These are phyloP conservation scores for Cyclostephanos invisitatus DNA, from an alignment of 108 stramenopile genomes.

Conservation along the genomic window DNA sequence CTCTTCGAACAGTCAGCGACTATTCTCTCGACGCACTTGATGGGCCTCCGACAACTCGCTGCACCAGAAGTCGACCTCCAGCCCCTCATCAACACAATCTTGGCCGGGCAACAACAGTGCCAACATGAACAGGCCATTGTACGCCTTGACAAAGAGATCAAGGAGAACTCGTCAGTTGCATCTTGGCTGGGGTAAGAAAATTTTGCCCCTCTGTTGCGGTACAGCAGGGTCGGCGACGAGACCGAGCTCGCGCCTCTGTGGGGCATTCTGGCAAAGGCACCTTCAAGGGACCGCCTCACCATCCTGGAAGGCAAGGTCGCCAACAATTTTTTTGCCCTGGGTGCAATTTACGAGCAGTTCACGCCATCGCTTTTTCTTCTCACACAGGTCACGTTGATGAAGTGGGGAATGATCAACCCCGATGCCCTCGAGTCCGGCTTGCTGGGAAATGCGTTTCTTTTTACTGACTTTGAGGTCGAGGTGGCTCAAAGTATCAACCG, in stretches of 20 bases:
- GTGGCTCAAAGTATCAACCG: not conserved
- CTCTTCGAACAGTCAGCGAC: not conserved
- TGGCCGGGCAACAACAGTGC: slow-evolving; percentile 16
- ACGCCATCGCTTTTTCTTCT: not conserved
- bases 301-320: not conserved
- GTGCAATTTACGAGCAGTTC: not conserved
- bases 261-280: slow-evolving; percentile 2
- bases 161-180: slow-evolving; percentile 1
- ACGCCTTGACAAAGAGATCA: slow-evolving; percentile 1
- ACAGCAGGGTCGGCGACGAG: not conserved
- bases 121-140: slow-evolving; percentile 2
- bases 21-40: not conserved
- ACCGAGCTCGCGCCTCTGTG: slow-evolving; percentile 1
- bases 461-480: not conserved
- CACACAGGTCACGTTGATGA: slow-evolving; percentile 1
- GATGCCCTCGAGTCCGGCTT: not conserved
- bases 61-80: not conserved
- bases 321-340: not conserved
- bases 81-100: not conserved
- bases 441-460: not conserved
- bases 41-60: not conserved
- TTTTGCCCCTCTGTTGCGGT: no score
- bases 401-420: not conserved
- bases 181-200: slow-evolving; percentile 1
- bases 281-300: not conserved